These are phyloP conservation scores for Glutinoglossum americanum DNA, from an alignment of 495 filamentous ascomycete genomes.

Conservation along the genomic window DNA sequence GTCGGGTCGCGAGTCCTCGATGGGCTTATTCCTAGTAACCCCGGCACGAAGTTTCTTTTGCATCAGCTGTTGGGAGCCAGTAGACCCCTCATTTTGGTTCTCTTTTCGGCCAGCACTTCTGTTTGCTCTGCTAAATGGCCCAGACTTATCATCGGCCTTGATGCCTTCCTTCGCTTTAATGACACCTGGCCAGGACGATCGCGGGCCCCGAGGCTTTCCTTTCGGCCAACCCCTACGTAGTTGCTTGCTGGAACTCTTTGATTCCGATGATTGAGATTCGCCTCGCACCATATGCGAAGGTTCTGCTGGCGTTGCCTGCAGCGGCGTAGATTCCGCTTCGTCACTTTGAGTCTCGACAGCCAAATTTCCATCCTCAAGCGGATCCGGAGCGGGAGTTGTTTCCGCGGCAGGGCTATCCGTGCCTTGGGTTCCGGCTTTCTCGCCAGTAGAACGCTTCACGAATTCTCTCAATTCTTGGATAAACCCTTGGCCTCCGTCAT, in stretches of 20 bases:
- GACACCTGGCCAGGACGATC: conserved; percentile 5
- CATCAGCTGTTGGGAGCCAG: not conserved
- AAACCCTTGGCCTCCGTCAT: not conserved
- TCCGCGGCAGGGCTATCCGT: not conserved
- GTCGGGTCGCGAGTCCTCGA: not conserved
- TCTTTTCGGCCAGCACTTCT: not conserved
- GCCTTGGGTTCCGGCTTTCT: not conserved
- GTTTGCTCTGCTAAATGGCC: not conserved
- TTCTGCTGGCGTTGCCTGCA: not conserved
- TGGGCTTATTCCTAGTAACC: not conserved
- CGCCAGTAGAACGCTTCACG: not conserved
- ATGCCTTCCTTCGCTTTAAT: not conserved
- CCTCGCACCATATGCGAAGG: not conserved
- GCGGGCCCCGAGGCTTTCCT: conserved; percentile 17
- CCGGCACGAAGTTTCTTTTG: not conserved
- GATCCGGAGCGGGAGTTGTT: not conserved
- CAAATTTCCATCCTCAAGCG: not conserved
- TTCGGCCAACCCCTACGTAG: conserved; percentile 16
- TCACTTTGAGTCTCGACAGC: not conserved
- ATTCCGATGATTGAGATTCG: not conserved
- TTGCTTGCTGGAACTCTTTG: not conserved
- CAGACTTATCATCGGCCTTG: not conserved
- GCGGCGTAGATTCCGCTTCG: not conserved
- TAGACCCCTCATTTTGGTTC: not conserved
- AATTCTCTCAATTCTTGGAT: not conserved